Base-by-base conservation (phyloP, 257 asterid genomes). In the Echites panduratus region DNA sequence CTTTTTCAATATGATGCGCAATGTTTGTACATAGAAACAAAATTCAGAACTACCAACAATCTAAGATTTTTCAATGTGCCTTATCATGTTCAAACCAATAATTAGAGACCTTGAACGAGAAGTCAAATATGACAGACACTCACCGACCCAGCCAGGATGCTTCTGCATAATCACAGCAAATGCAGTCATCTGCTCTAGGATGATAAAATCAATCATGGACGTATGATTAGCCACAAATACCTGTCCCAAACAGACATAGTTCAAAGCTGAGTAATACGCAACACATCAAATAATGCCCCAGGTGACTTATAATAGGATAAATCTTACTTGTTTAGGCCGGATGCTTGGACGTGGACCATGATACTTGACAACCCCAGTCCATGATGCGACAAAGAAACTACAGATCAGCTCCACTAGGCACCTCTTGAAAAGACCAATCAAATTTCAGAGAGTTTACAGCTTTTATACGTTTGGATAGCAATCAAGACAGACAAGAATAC, bases 111-210 rank as follows among this genome's bases (percentile, higher is more conserved):
- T 61, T 62, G 67, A 12, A 26, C 3, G 43, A 3, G 41, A 59
- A 12, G 41, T 2, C 3, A 61, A 22, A 56, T n/a, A 35, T 24
- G 50, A 22, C 26, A 41, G 41, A 24, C 54, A 71, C 99, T 82
- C 82, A 95, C 99, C 99, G 56, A 95, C 99, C 99, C 99, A 95
- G 35, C 99, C 99, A 65, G 99, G 99, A 92, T 95, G 99, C 86
- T 95, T 95, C 88, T 95, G 99, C 99, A 95, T 95, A 66, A 95
- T 95, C 77, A 92, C 99, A 70, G 98, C 99, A 83, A 95, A 95
- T 80, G 99, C 96, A 74, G 98, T 92, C 99, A 95, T 92, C 88
- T 95, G 99, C 77, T 95, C 99, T 79, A 95, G 86, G 74, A 92
- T 82, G 63, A 95, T 84, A 88, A 95, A 95, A 81, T 95, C 99